A percentile compares a stretch with the other conserved stretches of the same genome.
phyloP scores from a whole-genome alignment of 139 green algal species.

The Penium margaritaceum region DNA sequence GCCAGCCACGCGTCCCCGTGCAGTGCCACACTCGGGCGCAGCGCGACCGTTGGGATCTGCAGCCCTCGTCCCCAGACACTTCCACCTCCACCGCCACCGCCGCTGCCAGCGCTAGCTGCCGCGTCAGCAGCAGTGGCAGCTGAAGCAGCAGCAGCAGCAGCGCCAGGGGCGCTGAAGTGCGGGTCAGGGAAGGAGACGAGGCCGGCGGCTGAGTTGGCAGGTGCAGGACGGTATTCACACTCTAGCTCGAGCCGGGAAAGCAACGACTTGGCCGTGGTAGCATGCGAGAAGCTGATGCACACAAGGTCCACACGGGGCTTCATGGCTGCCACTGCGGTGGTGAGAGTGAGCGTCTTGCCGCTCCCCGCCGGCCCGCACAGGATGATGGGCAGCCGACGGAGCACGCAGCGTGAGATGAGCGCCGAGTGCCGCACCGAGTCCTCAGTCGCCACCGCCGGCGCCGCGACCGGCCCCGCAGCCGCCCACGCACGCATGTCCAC shows the following conservation, averaged over 20 bases:
- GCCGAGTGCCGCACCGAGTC: too few relatives aligned
- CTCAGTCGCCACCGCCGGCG: too few relatives aligned
- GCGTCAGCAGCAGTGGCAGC: background rate
- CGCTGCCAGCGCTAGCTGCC: background rate
- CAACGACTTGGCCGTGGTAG: constrained; percentile 1
- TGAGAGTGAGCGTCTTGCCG: constrained; percentile 31
- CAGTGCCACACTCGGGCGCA: background rate
- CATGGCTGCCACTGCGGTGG: background rate
- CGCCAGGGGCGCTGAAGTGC: background rate
- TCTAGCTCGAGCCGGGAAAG: background rate
- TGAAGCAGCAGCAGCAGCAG: background rate
- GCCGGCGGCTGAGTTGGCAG: too few relatives aligned
- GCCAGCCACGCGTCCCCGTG: constrained; percentile 15
- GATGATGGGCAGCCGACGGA: constrained; percentile 30
- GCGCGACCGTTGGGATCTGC: too few relatives aligned
- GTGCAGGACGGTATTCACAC: background rate
- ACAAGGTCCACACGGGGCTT: constrained; percentile 18
- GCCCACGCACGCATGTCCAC: too few relatives aligned
- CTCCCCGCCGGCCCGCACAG: constrained; percentile 31
- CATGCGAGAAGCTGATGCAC: background rate
- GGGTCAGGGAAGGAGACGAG: too few relatives aligned
- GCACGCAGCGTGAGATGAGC: too few relatives aligned
- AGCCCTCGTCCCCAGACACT: too few relatives aligned
- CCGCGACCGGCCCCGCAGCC: too few relatives aligned
- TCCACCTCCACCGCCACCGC: background rate